Evolutionary conservation across 2,329 filamentous ascomycete species (phyloP), one percentile per base, ranked within the genome.

Genomic region (Lachnellula subtilissima): DNA sequence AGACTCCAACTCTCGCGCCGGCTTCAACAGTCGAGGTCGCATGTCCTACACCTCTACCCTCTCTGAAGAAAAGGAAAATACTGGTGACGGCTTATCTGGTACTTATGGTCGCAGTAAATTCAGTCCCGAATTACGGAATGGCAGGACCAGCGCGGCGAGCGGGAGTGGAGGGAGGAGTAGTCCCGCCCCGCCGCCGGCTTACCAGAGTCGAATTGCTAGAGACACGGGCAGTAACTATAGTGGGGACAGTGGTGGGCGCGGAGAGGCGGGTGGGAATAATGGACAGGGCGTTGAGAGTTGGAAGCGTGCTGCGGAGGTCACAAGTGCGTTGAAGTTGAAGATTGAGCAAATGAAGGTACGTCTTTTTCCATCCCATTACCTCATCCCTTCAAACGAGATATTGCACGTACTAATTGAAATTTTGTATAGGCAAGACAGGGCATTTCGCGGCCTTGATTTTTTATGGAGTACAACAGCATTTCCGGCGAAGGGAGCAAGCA

Each of bases 271-370:
- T 14, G 19, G 42, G 57, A 70, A 62, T 64, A 72, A 64, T 47
- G 71, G 74, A 15, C 82, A 85, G 48, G 85, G 85, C 0, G 85
- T 86, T 17, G 94, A 99, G 75, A 97, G 92, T 71, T 99, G 94
- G 94, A 95, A 92, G 76, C 81, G 94, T 64, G 94, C 94, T 17
- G 94, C 94, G 2, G 94, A 99, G 76, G 94, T 99, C 56, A 99
- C 94, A 53, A 97, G 92, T 73, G 94, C 97, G 72, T 74, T 99
- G 68, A 99, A 97, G 77, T 91, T 93, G 52, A 85, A 94, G 71
- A 99, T 99, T 72, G 94, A 97, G 77, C 89, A 94, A 78, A 99
- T 99, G 94, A 99, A 97, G 81, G 84, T 83, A 67, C 63, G 75
- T 58, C 52, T 37, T 49, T 9, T 19, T 17, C 37, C 39, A 14